Base-by-base conservation (phyloP, 177 flowering plant genomes). In the Vitis hybrid region DNA sequence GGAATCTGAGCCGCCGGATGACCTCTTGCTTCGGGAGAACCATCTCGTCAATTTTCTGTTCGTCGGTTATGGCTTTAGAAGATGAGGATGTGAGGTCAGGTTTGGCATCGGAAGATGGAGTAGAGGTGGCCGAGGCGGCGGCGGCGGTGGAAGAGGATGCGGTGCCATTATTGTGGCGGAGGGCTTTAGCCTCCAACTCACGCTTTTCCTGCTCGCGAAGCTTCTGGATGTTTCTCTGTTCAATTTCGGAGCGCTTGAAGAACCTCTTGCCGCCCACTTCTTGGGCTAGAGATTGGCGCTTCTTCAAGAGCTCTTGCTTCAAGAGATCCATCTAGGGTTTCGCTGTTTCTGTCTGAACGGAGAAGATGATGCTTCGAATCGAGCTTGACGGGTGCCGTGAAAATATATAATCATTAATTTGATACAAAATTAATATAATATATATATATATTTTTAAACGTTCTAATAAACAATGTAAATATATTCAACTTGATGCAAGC, bases 171-270 rank as follows among this genome's bases (percentile, higher is more conserved):
- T 52, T 32, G 67, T 81, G 82, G 54, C 81, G 88, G 4, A 60
- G 85, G 72, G 88, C 68, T 79, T 92, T 94, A 73, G 91, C 80
- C 67, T 89, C 86, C 4, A 88, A 80, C 70, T 94, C 95, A 59
- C 74, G 91, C 49, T 78, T 82, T 62, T 94, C 99, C 73, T 91
- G 84, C 56, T 90, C 92, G 30, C 99, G 93, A 18, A 93, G 86
- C 77, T 84, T 83, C 74, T 95, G 97, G 81, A 90, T 75, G 18
- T 80, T 77, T 68, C 83, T 93, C 79, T 91, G 89, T 73, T 95
- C 92, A 79, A 95, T 83, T 52, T 91, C 99, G 40, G 97, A 89
- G 57, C 98, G 97, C 72, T 91, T 93, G 91, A 93, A 85, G 76
- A 84, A 21, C 51, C 81, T 82, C 78, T 73, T 83, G 32, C 97